A percentile compares a stretch with the other conserved stretches of the same genome.
Conservation (phyloP, 73 alveolate genomes). For the Uronychia binucleata region DNA sequence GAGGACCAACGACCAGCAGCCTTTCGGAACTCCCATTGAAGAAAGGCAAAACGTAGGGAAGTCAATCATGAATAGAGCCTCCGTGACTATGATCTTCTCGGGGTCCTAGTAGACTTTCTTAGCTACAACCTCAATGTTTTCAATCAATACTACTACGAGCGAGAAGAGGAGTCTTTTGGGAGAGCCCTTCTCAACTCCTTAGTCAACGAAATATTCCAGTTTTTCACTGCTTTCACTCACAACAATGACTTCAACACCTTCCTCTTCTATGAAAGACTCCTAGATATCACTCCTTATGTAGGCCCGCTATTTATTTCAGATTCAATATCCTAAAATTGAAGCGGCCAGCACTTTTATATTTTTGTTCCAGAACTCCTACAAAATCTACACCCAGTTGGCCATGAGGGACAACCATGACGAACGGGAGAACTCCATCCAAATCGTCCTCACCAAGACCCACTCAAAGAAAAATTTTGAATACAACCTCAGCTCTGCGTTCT, state of each 20-base stretch:
- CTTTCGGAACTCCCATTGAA: not conserved
- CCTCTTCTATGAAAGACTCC: not conserved
- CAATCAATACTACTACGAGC: not conserved
- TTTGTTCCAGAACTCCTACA: not conserved
- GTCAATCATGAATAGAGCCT: not conserved
- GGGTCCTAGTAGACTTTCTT: not conserved
- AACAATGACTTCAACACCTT: not conserved
- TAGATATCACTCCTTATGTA: not conserved
- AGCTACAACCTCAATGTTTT: not conserved
- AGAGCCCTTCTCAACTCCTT: not conserved
- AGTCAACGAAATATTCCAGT: not conserved
- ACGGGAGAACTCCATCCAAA: not conserved
- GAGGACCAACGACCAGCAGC: not conserved
- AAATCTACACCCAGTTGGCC: not conserved
- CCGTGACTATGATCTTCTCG: not conserved
- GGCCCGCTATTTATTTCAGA: not conserved
- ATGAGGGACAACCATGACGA: not conserved
- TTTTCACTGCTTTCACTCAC: not conserved
- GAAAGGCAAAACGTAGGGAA: not conserved
- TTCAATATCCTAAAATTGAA: not conserved
- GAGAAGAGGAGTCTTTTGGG: not conserved
- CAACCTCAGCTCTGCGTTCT: not conserved
- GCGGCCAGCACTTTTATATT: not conserved
- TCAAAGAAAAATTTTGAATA: not conserved
- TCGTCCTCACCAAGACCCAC: not conserved